Evolutionary conservation across 805 yeast genomes (phyloP), one percentile per base, ranked within the genome.

Genomic region (Lipomyces japonicus): DNA sequence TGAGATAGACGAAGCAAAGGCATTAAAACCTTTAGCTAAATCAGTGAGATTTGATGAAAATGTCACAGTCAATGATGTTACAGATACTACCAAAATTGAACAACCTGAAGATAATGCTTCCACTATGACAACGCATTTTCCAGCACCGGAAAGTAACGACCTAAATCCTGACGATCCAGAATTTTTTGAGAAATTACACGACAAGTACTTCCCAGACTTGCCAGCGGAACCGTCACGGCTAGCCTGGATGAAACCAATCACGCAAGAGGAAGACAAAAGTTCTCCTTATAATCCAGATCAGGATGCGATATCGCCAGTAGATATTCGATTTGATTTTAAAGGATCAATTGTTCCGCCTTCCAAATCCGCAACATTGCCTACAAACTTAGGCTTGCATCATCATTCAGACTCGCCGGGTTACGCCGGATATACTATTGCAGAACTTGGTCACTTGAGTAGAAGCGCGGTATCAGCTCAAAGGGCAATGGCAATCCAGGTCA

Each of bases 371-470:
- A 66, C 67, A 22, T 66, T 78, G 4, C 80, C 84, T 2, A 74
- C 82, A 0, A 71, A 74, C 35, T 64, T 76, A 35, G 98, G 96
- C 0, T 75, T 93, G 23, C 96, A 88, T 62, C 97, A 93, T 65
- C 99, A 93, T 67, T 77, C 96, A 0, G 87, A 84, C 9, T 81
- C 84, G 42, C 96, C 97, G 0, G 81, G 82, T 39, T 72, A 90
- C 45, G 95, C 97, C 0, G 99, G 99, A 0, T 93, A 93, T 66
- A 90, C 97, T 0, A 65, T 93, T 22, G 73, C 79, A 0, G 99
- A 93, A 64, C 72, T 93, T 44, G 83, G 84, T 1, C 93, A 84
- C 59, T 74, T 87, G 42, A 71, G 89, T 3, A 74, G 96, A 56
- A 86, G 96, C 1, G 78, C 84, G 1, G 79, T 84, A 48, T 80